These are phyloP conservation scores for Sarcodon sp. DNA, from an alignment of 768 basidiomycete genomes.

Conservation along the genomic window DNA sequence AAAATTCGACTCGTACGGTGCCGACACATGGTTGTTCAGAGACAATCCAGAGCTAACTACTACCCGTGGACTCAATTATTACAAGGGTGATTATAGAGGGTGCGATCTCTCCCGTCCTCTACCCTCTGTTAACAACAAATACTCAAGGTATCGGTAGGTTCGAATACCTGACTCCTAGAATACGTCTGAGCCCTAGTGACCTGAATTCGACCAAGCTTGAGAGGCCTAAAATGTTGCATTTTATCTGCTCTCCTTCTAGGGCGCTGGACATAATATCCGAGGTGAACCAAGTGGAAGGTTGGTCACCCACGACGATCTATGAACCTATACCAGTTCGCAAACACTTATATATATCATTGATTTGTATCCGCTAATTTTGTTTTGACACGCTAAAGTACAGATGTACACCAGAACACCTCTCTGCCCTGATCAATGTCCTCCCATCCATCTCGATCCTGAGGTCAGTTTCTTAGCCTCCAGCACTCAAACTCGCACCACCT, in stretches of 20 bases:
- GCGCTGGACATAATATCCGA: slow-evolving; percentile 58
- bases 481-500: background rate
- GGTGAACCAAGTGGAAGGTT: slow-evolving; percentile 34
- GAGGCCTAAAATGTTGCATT: slow-evolving; percentile 50
- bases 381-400: slow-evolving; percentile 35
- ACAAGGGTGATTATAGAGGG: slow-evolving; percentile 63
- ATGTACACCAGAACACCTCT: slow-evolving; percentile 70
- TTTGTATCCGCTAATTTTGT: background rate
- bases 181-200: slow-evolving; percentile 62
- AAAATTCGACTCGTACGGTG: slow-evolving; percentile 47
- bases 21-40: slow-evolving; percentile 70
- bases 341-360: background rate
- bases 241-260: slow-evolving; percentile 73
- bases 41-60: slow-evolving; percentile 42
- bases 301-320: slow-evolving; percentile 62
- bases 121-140: slow-evolving; percentile 1
- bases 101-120: slow-evolving; percentile 16
- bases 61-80: slow-evolving; percentile 63
- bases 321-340: slow-evolving; percentile 75
- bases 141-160: slow-evolving; percentile 36
- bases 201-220: slow-evolving; percentile 39
- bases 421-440: slow-evolving; percentile 48
- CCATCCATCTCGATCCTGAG: slow-evolving; percentile 56
- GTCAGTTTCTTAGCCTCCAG: slow-evolving; percentile 18
- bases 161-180: slow-evolving; percentile 61